phyloP scores from a whole-genome alignment of 495 filamentous ascomycete species.

The Aeminium ludgeri region DNA sequence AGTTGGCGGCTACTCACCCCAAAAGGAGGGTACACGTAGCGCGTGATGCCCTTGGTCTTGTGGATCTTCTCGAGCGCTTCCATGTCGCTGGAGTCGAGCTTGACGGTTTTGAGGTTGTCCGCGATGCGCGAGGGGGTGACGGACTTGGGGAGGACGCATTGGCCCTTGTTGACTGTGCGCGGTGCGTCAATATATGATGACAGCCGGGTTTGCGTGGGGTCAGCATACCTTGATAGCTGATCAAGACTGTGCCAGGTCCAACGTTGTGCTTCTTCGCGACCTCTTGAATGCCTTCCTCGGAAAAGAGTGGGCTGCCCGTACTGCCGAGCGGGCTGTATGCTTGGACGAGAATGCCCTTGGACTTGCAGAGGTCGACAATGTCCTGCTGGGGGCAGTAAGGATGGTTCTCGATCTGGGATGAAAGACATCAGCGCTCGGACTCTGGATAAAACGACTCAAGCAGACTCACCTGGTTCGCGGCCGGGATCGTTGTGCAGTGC shows the following conservation, averaged over 20 bases:
- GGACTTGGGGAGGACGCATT: constrained; percentile 64
- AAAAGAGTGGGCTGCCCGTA: constrained; percentile 57
- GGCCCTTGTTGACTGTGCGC: constrained; percentile 47
- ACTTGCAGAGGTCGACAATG: constrained; percentile 41
- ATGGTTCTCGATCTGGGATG: constrained; percentile 88
- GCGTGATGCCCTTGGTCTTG: constrained; percentile 42
- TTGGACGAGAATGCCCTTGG: constrained; percentile 14
- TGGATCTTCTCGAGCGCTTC: constrained; percentile 44
- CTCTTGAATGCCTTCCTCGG: constrained; percentile 47
- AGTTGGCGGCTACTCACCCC: constrained; percentile 29
- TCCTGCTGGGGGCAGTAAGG: constrained; percentile 72
- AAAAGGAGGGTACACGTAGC: constrained; percentile 67
- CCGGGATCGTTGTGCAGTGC: constrained; percentile 48
- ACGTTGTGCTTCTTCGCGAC: constrained; percentile 55
- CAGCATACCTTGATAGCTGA: constrained; percentile 59
- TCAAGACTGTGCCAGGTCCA: constrained; percentile 41
- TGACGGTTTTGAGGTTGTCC: constrained; percentile 51
- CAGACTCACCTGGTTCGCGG: constrained; percentile 48
- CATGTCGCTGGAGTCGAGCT: constrained; percentile 49
- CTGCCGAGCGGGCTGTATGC: constrained; percentile 42
- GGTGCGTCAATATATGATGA: constrained; percentile 12
- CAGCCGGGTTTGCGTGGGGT: too few relatives aligned
- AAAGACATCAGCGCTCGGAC: too few relatives aligned
- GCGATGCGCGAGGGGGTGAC: constrained; percentile 58
- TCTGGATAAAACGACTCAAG: too few relatives aligned